These are phyloP conservation scores for Sequoia sempervirens DNA, from an alignment of 75 land plant genomes.

Conservation along the genomic window DNA sequence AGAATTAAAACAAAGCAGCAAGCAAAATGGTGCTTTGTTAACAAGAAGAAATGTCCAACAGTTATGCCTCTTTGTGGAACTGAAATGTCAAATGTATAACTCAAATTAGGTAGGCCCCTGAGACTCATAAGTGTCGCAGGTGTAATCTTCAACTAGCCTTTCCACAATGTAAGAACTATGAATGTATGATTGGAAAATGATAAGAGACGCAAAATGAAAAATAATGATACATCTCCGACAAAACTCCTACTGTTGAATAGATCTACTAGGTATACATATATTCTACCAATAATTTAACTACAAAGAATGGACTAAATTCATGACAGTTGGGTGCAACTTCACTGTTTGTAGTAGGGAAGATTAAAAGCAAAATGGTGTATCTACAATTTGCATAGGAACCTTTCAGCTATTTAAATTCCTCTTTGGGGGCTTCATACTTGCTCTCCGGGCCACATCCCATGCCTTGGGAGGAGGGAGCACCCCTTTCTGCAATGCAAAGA, in stretches of 20 bases:
- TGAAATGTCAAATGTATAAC: neutral
- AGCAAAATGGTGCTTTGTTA: neutral
- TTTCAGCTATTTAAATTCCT: neutral
- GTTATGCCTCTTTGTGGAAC: neutral
- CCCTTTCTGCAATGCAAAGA: slow-evolving; percentile 90
- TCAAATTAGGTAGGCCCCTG: neutral
- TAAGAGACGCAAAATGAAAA: neutral
- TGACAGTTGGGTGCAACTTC: neutral
- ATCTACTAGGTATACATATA: neutral
- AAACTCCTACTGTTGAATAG: neutral
- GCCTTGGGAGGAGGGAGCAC: slow-evolving; percentile 78
- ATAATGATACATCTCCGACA: neutral
- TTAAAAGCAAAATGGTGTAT: neutral
- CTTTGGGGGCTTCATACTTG: slow-evolving; percentile 45
- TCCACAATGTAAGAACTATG: neutral
- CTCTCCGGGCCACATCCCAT: slow-evolving; percentile 95
- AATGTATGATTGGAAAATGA: neutral
- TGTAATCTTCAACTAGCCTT: neutral
- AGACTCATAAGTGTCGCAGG: neutral
- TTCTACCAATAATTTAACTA: neutral
- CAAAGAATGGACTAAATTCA: neutral
- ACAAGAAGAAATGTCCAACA: neutral
- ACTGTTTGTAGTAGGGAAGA: neutral
- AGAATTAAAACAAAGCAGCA: neutral
- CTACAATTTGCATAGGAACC: neutral